phyloP scores from a whole-genome alignment of 2,329 filamentous ascomycete genomes.

The Cladophialophora immunda region DNA sequence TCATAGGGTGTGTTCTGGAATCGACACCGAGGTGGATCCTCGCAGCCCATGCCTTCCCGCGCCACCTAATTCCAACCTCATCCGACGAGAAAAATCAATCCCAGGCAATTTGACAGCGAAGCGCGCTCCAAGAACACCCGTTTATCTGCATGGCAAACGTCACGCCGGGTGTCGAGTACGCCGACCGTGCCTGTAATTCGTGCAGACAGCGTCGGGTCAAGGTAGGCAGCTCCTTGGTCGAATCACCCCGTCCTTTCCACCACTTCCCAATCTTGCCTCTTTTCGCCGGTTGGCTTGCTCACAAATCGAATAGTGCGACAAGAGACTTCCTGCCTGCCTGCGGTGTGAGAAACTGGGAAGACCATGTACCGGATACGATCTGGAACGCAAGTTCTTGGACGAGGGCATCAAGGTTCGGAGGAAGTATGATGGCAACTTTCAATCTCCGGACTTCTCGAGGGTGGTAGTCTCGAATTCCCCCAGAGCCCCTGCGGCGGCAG shows the following conservation, averaged over 20 bases:
- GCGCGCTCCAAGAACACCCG: constrained; percentile 8
- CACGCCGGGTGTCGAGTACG: constrained; percentile 18
- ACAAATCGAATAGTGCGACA: constrained; percentile 49
- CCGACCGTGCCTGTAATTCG: constrained; percentile 36
- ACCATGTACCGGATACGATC: constrained; percentile 53
- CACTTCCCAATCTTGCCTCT: not conserved
- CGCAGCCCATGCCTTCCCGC: not conserved
- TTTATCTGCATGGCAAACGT: constrained; percentile 28
- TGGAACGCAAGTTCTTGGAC: constrained; percentile 55
- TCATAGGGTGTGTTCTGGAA: constrained; percentile 18
- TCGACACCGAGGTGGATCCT: not conserved
- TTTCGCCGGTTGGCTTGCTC: constrained; percentile 6
- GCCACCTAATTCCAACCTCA: constrained; percentile 27
- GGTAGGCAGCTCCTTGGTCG: constrained; percentile 21
- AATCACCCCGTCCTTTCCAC: not conserved
- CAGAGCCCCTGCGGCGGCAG: not conserved
- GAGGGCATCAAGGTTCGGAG: constrained; percentile 52
- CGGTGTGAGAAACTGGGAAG: constrained; percentile 49
- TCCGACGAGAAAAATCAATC: constrained; percentile 3
- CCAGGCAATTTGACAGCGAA: constrained; percentile 22
- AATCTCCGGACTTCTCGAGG: constrained; percentile 25
- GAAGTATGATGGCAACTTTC: constrained; percentile 37
- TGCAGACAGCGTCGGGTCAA: constrained; percentile 38
- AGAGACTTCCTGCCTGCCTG: constrained; percentile 50
- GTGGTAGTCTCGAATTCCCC: constrained; percentile 17